Base-by-base conservation (phyloP, 1,139 yeast species). In the Blastobotrys niveus region DNA sequence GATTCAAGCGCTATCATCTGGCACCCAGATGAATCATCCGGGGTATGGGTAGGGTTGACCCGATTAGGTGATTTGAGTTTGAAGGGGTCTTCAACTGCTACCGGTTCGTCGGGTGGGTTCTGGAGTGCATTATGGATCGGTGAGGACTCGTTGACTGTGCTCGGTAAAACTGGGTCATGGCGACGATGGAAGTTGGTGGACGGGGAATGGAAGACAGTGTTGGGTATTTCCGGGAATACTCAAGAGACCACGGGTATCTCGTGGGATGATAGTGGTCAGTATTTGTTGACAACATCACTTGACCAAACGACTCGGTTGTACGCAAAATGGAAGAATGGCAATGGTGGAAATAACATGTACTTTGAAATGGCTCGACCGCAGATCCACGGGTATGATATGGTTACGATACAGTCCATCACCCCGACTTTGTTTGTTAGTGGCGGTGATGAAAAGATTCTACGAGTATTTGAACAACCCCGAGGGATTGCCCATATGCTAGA, bases 91-190 rank as follows among this genome's bases (percentile, higher is more conserved):
- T 84, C 95, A 3, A 89, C 98, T 0, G 98, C 98, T 2, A 91
- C 98, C 0, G 99, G 99, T 9, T 85, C 98, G 0, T 79, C 96
- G 2, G 98, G 98, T 53, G 98, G 98, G 3, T 89, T 93, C 62
- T 91, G 96, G 95, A 76, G 86, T 1, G 82, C 93, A 43, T 59
- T 82, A 26, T 91, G 97, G 96, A 76, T 84, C 43, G 61, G 69
- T 8, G 67, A 73, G 31, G 62, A 64, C 1, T 60, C 62, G 1
- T 79, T 88, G 19, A 66, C 86, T 38, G 82, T 96, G 3, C 79
- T 83, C 56, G 95, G 96, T 50, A 85, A 82, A 57, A 87, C 97
- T 1, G 98, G 99, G 8, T 80, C 96, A 0, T 82, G 95, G 76
- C 77, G 97, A 63, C 68, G 77, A 14, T 93, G 96, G 84, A 65